These are phyloP conservation scores for Mucor plumbeus DNA, from an alignment of 371 early-diverging fungal genomes.

Conservation along the genomic window DNA sequence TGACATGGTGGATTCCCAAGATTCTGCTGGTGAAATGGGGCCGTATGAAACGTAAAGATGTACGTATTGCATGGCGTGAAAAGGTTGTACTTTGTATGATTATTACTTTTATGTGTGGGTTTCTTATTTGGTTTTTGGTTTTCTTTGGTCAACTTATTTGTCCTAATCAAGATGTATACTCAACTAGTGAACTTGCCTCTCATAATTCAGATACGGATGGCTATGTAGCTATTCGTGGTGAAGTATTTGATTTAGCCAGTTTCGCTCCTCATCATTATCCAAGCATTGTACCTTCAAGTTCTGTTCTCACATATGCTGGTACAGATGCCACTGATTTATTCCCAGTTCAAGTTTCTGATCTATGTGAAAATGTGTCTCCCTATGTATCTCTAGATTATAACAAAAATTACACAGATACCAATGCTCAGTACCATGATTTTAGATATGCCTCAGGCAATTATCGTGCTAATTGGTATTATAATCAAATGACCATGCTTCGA, in stretches of 20 bases:
- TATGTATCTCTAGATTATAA: conserved; percentile 42
- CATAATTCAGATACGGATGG: conserved; percentile 45
- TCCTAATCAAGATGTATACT: conserved; percentile 76
- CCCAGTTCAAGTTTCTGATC: conserved; percentile 74
- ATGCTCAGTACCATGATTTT: conserved; percentile 50
- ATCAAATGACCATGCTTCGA: conserved; percentile 53
- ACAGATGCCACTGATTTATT: conserved; percentile 69
- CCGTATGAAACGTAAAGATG: conserved; percentile 78
- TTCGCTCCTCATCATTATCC: conserved; percentile 67
- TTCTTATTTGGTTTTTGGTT: conserved; percentile 88
- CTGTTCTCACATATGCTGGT: conserved; percentile 67
- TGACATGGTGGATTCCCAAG: conserved; percentile 90
- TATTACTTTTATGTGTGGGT: conserved; percentile 77
- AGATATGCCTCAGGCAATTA: conserved; percentile 32
- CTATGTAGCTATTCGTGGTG: conserved; percentile 72
- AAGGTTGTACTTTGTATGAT: conserved; percentile 90
- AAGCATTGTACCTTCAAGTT: conserved; percentile 51
- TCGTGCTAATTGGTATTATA: conserved; percentile 55
- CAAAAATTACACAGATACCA: conserved; percentile 40
- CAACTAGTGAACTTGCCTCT: conserved; percentile 42
- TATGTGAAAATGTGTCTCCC: conserved; percentile 44
- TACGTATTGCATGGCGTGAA: conserved; percentile 94
- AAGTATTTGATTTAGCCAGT: conserved; percentile 69
- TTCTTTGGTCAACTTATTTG: conserved; percentile 85
- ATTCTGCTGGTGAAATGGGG: conserved; percentile 67